These are phyloP conservation scores for Fusarium nelsonii DNA, from an alignment of 2,329 filamentous ascomycete species.

Conservation along the genomic window DNA sequence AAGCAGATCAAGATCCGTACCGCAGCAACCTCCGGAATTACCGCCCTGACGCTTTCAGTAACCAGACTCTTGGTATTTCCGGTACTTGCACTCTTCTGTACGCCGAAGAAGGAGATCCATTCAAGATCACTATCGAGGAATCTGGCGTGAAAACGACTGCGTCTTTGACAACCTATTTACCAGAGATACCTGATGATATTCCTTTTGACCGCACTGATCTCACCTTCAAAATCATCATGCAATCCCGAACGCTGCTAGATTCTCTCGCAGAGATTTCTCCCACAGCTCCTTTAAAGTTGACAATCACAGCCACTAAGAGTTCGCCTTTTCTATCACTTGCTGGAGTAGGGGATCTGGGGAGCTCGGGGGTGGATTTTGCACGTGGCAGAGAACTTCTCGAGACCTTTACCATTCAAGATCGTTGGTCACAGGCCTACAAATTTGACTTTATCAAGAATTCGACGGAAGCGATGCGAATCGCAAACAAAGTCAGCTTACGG, in stretches of 20 bases:
- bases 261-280: slow-evolving; percentile 76
- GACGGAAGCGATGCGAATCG: slow-evolving; percentile 90
- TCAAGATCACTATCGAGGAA: slow-evolving; percentile 89
- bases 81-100: slow-evolving; percentile 91
- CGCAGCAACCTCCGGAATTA: slow-evolving; percentile 72
- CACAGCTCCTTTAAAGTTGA: slow-evolving; percentile 79
- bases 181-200: slow-evolving; percentile 81
- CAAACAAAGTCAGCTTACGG: slow-evolving; percentile 91
- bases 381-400: slow-evolving; percentile 77
- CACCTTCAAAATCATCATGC: slow-evolving; percentile 95
- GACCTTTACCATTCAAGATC: slow-evolving; percentile 74
- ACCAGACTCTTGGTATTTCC: slow-evolving; percentile 83
- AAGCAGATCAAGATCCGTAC: slow-evolving; percentile 70
- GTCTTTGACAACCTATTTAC: slow-evolving; percentile 88
- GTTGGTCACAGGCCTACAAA: slow-evolving; percentile 80
- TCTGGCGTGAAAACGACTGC: slow-evolving; percentile 89
- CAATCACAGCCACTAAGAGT: slow-evolving; percentile 72
- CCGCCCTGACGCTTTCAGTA: slow-evolving; percentile 81
- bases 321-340: slow-evolving; percentile 82
- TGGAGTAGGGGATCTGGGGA: slow-evolving; percentile 68
- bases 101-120: slow-evolving; percentile 76
- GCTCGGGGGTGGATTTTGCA: slow-evolving; percentile 75
- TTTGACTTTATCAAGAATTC: slow-evolving; percentile 89
- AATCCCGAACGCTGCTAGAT: slow-evolving; percentile 77
- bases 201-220: slow-evolving; percentile 86